A percentile compares a stretch with the other conserved stretches of the same genome.
phyloP scores from a whole-genome alignment of 2,329 filamentous ascomycete species.

The Hysterium pulicare region DNA sequence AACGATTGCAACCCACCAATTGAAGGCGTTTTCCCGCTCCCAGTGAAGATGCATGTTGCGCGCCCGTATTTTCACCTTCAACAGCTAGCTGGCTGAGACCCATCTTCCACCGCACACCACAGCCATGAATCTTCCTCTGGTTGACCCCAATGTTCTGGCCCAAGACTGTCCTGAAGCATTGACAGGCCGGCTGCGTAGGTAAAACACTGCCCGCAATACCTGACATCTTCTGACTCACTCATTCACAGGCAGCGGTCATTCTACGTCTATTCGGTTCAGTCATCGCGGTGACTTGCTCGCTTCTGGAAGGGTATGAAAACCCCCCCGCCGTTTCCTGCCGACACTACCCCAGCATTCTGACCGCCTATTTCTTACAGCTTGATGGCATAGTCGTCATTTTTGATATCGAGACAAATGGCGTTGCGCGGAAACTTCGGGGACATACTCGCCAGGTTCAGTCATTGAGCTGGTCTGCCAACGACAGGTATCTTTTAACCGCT shows the following conservation, averaged over 20 bases:
- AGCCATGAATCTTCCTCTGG: slow-evolving; percentile 67
- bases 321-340: slow-evolving; percentile 7
- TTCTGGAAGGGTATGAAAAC: slow-evolving; percentile 69
- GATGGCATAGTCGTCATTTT: slow-evolving; percentile 95
- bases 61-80: not conserved
- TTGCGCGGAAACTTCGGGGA: slow-evolving; percentile 88
- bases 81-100: not conserved
- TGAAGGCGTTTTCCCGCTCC: not conserved
- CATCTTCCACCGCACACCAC: slow-evolving; percentile 4
- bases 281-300: slow-evolving; percentile 92
- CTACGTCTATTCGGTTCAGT: slow-evolving; percentile 77
- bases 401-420: slow-evolving; percentile 95
- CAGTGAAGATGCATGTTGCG: slow-evolving; percentile 2
- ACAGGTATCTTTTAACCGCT: slow-evolving; percentile 84
- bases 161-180: slow-evolving; percentile 89
- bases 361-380: slow-evolving; percentile 41
- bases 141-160: slow-evolving; percentile 68
- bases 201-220: slow-evolving; percentile 57
- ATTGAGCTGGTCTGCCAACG: slow-evolving; percentile 90
- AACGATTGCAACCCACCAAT: not conserved
- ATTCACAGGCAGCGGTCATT: slow-evolving; percentile 56
- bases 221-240: slow-evolving; percentile 35
- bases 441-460: slow-evolving; percentile 94
- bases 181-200: slow-evolving; percentile 77
- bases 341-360: slow-evolving; percentile 18